phyloP scores from a whole-genome alignment of 805 yeast genomes.

The Teunomyces kruisii region DNA sequence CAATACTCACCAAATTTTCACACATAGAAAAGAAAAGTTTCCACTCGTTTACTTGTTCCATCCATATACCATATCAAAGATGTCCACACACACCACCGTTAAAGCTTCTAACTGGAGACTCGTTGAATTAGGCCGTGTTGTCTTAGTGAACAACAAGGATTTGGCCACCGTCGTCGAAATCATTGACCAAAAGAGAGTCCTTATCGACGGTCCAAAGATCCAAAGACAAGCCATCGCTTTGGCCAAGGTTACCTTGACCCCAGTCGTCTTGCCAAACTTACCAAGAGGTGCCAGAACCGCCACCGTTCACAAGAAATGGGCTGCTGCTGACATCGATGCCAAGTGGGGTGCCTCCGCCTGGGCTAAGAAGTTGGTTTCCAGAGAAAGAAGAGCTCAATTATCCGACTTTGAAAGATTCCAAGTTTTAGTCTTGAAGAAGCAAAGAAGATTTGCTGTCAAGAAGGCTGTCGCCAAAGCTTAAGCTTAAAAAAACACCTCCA shows the following conservation, averaged over 20 bases:
- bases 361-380: constrained; percentile 98
- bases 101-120: constrained; percentile 98
- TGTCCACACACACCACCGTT: constrained; percentile 54
- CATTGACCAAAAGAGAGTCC: constrained; percentile 98
- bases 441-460: constrained; percentile 91
- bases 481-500: constrained; percentile 16
- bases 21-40: constrained; percentile 1
- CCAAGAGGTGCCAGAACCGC: constrained; percentile 95
- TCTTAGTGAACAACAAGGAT: constrained; percentile 80
- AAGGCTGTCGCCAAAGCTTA: constrained; percentile 97
- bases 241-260: constrained; percentile 89
- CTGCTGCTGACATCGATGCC: constrained; percentile 79
- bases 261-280: constrained; percentile 77
- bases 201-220: constrained; percentile 95
- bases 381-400: constrained; percentile 89
- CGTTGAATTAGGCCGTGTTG: constrained; percentile 99
- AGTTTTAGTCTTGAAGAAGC: constrained; percentile 95
- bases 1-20: constrained; percentile 5
- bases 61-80: constrained; percentile 5
- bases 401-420: constrained; percentile 99
- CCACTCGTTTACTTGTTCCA: constrained; percentile 3
- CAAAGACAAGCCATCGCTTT: constrained; percentile 90
- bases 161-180: constrained; percentile 97
- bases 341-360: constrained; percentile 93
- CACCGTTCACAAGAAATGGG: constrained; percentile 88